Evolutionary conservation across 768 basidiomycete species (phyloP).

Genomic region (Boletus edulis): DNA sequence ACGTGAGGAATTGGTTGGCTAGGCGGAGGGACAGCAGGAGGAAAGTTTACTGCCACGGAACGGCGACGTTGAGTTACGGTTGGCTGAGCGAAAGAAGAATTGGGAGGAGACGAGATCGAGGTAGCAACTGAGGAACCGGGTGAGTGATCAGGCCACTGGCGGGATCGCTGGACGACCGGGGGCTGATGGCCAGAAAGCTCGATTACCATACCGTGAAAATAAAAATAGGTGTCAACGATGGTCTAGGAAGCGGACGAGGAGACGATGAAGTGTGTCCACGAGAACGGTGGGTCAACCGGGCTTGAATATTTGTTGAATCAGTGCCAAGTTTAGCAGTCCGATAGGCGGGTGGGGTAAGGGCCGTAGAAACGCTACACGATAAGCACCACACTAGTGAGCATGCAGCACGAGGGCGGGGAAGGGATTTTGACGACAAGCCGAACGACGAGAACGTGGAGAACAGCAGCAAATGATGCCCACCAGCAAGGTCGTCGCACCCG

Average conservation of each 20-base stretch:
- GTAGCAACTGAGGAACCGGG: conserved; percentile 20
- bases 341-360: not conserved
- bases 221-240: not conserved
- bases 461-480: conserved; percentile 1
- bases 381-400: conserved; percentile 7
- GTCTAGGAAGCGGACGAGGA: not conserved
- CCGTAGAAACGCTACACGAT: conserved; percentile 7
- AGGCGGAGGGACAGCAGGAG: conserved; percentile 71
- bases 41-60: conserved; percentile 60
- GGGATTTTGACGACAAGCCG: not conserved
- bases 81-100: conserved; percentile 32
- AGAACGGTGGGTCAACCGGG: not conserved
- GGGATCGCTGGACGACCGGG: conserved; percentile 28
- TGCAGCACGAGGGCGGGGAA: conserved; percentile 6
- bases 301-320: conserved; percentile 9
- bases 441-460: conserved; percentile 9
- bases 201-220: conserved; percentile 25
- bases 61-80: conserved; percentile 52
- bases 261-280: not conserved
- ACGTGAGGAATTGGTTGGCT: conserved; percentile 71
- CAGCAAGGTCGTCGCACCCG: conserved; percentile 10
- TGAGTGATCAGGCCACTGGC: conserved; percentile 34
- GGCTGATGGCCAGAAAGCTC: conserved; percentile 30
- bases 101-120: conserved; percentile 33
- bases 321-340: conserved; percentile 17